Base-by-base conservation (phyloP, 2,329 filamentous ascomycete species). In the Bipolaris sorokiniana region DNA sequence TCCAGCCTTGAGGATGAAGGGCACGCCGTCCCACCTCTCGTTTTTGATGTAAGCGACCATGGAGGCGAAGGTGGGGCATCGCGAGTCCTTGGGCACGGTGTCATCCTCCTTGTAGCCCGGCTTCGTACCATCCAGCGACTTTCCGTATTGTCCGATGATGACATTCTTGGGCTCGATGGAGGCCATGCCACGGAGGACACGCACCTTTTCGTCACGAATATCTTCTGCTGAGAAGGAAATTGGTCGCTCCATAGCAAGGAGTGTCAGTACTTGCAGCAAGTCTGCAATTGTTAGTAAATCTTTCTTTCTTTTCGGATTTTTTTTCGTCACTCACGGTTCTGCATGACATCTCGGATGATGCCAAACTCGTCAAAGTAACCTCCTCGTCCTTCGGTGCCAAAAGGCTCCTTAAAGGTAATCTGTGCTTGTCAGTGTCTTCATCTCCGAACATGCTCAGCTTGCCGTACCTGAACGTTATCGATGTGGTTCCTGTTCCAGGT, bases 401-500 rank as follows among this genome's bases (percentile, higher is more conserved):
- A 99, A 7, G 95, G 95, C 82, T 99, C 95, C 84, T 99, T 99
- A 86, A 99, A 99, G 46, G 95, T 92, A 76, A 99, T 98, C 83
- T 86, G 61, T 44, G 36, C 20, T n/a, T 6, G 16, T 73, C 46
- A 72, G 58, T 10, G 42, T 33, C n/a, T 33, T 7, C 3, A 26
- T 41, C 1, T 18, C 16, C 23, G 15, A 9, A 20, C 15, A 22
- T 3, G 10, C 37, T 6, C 23, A 18, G 7, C 37, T n/a, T 16
- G 23, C 10, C 76, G 44, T 79, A 83, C 81, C 83, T 98, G 95
- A 48, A 99, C 90, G 72, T 97, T 99, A 82, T 98, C 95, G 81
- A 99, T 99, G 84, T 98, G 94, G 79, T 97, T 93, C 68, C 95
- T 88, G 84, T 98, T 99, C 95, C 95, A 99, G 58, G 94, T 99